Base-by-base conservation (phyloP, 345 rosid species). In the Adansonia digitata region DNA sequence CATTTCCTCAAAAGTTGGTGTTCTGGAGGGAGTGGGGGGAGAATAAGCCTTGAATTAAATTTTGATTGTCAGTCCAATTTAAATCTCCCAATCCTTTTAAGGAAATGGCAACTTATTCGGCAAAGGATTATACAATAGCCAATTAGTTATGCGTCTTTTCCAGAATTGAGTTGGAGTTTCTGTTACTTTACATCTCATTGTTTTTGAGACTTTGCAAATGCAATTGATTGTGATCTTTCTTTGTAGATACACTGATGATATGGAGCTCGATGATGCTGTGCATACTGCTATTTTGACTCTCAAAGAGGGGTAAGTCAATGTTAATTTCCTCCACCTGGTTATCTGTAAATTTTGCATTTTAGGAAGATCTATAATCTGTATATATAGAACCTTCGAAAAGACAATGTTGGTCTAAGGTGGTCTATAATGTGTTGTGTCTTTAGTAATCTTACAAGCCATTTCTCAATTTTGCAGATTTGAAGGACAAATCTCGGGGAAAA, bases 211-310 rank as follows among this genome's bases (percentile, higher is more conserved):
- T 12, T 35, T 61, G 68, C 35, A 60, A 65, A 69, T 48, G 43
- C 18, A 27, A 27, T 57, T 27, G 62, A 57, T 27, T 57, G 12
- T 26, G 34, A 34, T 56, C 62, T 12, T 71, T 75, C 13, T 35
- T 18, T 79, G 75, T 68, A 91, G 98, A 86, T 94, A 92, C 80
- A 90, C 95, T 3, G 98, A 94, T 74, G 98, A 94, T 76, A 91
- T 94, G 98, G 98, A 94, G 87, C 97, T 94, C 49, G 98, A 94
- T 75, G 98, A 94, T 90, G 98, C 98, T 29, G 94, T 94, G 39
- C 98, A 94, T 89, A 92, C 98, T 18, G 98, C 98, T 9, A 92
- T 94, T 53, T 79, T 92, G 82, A 92, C 98, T 12, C 76, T 94
- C 80, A 94, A 94, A 83, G 97, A 94, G 83, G 98, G 98, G 98